These are phyloP conservation scores for Neodidymelliopsis sp. DNA, from an alignment of 2,329 filamentous ascomycete genomes.

Conservation along the genomic window DNA sequence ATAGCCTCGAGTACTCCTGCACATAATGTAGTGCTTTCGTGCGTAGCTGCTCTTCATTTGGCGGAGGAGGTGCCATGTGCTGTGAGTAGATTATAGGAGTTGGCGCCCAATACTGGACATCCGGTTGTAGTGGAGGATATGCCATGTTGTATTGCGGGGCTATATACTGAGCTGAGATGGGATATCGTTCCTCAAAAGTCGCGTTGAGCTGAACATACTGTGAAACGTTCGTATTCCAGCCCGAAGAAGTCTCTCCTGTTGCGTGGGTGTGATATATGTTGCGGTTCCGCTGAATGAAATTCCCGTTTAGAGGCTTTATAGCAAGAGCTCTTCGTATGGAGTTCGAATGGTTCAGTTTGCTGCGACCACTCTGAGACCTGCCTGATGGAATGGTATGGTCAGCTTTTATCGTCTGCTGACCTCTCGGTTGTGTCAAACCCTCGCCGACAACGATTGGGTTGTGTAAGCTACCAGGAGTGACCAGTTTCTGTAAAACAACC, in stretches of 20 bases:
- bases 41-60: slow-evolving; percentile 23
- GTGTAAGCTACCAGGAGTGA: slow-evolving; percentile 21
- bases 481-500: neutral
- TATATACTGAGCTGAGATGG: neutral
- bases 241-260: slow-evolving; percentile 4
- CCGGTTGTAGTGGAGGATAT: neutral
- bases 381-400: too few species aligned
- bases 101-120: neutral
- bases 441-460: slow-evolving; percentile 38
- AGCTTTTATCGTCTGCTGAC: neutral
- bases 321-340: slow-evolving; percentile 11
- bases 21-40: slow-evolving; percentile 26
- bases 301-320: slow-evolving; percentile 12
- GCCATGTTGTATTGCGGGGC: neutral
- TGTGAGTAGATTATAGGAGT: neutral
- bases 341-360: slow-evolving; percentile 16
- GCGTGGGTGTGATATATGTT: slow-evolving; percentile 27
- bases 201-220: neutral
- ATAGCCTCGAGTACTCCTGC: slow-evolving; percentile 12
- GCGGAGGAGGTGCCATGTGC: neutral
- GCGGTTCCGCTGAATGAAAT: slow-evolving; percentile 24
- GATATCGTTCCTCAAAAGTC: neutral
- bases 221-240: neutral
- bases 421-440: slow-evolving; percentile 15
- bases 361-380: slow-evolving; percentile 20